A percentile compares a stretch with the other conserved stretches of the same genome.
Evolutionary conservation across 2,329 filamentous ascomycete species (phyloP).

Genomic region (Trichothecium sympodiale): DNA sequence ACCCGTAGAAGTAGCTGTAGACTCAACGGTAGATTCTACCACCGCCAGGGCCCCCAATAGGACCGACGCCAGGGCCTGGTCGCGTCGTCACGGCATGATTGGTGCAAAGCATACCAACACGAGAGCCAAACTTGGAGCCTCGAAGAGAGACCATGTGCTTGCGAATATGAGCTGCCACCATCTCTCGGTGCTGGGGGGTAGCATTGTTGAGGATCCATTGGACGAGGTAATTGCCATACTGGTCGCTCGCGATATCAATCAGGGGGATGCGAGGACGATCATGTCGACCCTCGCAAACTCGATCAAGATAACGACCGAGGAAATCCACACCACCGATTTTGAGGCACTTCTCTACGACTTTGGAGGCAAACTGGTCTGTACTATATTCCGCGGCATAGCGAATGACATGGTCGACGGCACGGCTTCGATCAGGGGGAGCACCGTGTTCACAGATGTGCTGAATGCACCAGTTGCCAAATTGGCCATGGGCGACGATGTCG

Average conservation of each 20-base stretch:
- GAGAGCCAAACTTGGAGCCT: slow-evolving; percentile 95
- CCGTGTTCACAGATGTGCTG: slow-evolving; percentile 98
- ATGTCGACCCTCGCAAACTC: slow-evolving; percentile 81
- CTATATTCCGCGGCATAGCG: slow-evolving; percentile 91
- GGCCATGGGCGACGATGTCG: slow-evolving; percentile 90
- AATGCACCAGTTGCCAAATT: slow-evolving; percentile 99
- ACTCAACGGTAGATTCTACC: slow-evolving; percentile 41
- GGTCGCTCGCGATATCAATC: slow-evolving; percentile 96
- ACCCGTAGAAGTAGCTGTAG: too few species aligned
- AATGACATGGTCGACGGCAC: slow-evolving; percentile 91
- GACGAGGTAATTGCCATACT: slow-evolving; percentile 97
- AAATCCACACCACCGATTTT: slow-evolving; percentile 93
- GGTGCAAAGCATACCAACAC: slow-evolving; percentile 97
- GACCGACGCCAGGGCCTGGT: slow-evolving; percentile 70
- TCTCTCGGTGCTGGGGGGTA: slow-evolving; percentile 76
- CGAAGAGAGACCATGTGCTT: slow-evolving; percentile 99
- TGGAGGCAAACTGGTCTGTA: slow-evolving; percentile 98
- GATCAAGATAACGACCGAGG: slow-evolving; percentile 80
- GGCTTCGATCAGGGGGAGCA: slow-evolving; percentile 77
- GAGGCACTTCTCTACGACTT: slow-evolving; percentile 97
- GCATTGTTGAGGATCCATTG: slow-evolving; percentile 94
- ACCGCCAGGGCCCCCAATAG: slow-evolving; percentile 44
- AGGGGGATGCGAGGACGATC: slow-evolving; percentile 92
- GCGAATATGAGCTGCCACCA: slow-evolving; percentile 86
- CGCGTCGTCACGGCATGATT: slow-evolving; percentile 85